These are phyloP conservation scores for Hymenoscyphus albidus DNA, from an alignment of 2,329 filamentous ascomycete species.

Conservation along the genomic window DNA sequence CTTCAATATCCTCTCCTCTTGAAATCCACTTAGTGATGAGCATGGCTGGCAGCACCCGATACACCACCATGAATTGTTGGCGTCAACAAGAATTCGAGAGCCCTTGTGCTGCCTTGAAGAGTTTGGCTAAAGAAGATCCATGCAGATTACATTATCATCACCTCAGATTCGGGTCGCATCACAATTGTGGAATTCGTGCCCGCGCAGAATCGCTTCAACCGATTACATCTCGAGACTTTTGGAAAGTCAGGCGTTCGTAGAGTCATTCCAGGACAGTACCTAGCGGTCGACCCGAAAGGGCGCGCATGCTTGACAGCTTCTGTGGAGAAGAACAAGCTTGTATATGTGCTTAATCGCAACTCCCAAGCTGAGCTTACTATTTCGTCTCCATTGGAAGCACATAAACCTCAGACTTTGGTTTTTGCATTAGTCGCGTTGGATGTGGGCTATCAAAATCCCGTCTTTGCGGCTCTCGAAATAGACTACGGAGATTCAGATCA, in stretches of 20 bases:
- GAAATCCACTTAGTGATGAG: conserved; percentile 70
- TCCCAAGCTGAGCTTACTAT: conserved; percentile 93
- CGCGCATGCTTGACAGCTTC: conserved; percentile 92
- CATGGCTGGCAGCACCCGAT: conserved; percentile 49
- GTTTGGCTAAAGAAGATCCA: conserved; percentile 27
- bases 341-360: conserved; percentile 96
- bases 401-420: conserved; percentile 87
- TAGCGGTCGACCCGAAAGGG: conserved; percentile 93
- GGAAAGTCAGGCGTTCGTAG: conserved; percentile 93
- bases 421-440: conserved; percentile 85
- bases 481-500: conserved; percentile 91
- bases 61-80: conserved; percentile 32
- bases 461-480: conserved; percentile 91
- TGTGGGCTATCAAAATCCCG: conserved; percentile 93
- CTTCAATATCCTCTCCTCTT: conserved; percentile 38
- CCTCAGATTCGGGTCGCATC: conserved; percentile 92
- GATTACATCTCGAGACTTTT: conserved; percentile 93
- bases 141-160: conserved; percentile 90
- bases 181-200: conserved; percentile 89
- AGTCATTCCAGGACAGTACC: conserved; percentile 91
- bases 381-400: conserved; percentile 92
- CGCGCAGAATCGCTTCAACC: conserved; percentile 79
- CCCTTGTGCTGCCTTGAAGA: conserved; percentile 15
- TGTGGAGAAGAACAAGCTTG: conserved; percentile 98
- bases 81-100: conserved; percentile 16